Conservation (phyloP, 2,329 filamentous ascomycete species). For the Trichoderma brevicompactum region DNA sequence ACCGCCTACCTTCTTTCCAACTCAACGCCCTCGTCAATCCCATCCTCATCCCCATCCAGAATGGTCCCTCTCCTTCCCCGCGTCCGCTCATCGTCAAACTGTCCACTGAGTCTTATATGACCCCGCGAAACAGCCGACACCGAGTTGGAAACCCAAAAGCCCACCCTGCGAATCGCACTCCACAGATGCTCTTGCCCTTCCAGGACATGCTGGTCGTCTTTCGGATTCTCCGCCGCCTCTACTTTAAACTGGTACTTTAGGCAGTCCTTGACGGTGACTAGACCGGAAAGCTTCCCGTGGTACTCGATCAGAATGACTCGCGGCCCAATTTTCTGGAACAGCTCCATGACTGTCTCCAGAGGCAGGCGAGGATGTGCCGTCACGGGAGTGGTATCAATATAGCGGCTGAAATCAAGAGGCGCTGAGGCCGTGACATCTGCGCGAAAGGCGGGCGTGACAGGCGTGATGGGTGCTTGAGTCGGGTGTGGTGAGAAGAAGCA, state of each 20-base stretch:
- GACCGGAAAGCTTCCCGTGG: conserved; percentile 77
- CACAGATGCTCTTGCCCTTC: conserved; percentile 69
- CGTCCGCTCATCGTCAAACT: conserved; percentile 43
- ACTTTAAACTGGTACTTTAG: conserved; percentile 97
- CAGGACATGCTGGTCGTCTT: conserved; percentile 59
- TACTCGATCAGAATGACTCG: conserved; percentile 92
- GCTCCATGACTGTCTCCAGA: conserved; percentile 95
- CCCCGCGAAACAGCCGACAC: conserved; percentile 60
- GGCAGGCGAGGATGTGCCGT: conserved; percentile 89
- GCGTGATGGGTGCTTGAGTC: conserved; percentile 39
- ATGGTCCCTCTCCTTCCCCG: conserved; percentile 52
- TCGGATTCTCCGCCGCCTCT: conserved; percentile 79
- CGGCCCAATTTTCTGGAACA: conserved; percentile 97
- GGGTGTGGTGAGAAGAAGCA: conserved; percentile 71
- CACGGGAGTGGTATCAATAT: conserved; percentile 86
- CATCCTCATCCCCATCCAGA: conserved; percentile 50
- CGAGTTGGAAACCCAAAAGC: conserved; percentile 62
- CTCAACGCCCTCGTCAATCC: conserved; percentile 49
- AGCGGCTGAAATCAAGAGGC: conserved; percentile 79
- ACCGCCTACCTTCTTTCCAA: conserved; percentile 43
- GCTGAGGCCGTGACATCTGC: conserved; percentile 58
- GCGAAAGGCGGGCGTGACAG: conserved; percentile 60
- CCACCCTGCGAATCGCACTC: conserved; percentile 57
- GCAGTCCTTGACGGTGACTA: conserved; percentile 97
- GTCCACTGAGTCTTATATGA: conserved; percentile 56